A percentile compares a stretch with the other conserved stretches of the same genome.
Conservation (phyloP, 2,329 filamentous ascomycete genomes). For the Fusarium annulatum region DNA sequence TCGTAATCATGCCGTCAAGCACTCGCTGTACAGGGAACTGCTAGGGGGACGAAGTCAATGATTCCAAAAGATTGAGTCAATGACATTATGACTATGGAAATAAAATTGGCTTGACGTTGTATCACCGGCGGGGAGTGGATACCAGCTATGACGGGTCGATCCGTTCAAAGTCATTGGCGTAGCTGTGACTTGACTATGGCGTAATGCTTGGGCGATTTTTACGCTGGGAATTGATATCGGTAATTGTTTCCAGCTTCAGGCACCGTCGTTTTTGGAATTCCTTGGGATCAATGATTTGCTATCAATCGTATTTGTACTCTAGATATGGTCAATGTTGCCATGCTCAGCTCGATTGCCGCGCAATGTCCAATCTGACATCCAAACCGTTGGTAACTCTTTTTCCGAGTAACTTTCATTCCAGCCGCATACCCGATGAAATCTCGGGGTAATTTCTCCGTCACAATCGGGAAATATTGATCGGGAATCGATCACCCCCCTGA, state of each 20-base stretch:
- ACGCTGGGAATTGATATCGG: accelerated
- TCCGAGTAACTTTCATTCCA: neutral
- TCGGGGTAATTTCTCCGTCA: neutral
- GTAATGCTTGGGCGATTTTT: slow-evolving; percentile 9
- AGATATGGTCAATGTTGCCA: neutral
- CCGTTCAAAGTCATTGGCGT: neutral
- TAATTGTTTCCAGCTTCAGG: neutral
- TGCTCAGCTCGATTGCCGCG: neutral
- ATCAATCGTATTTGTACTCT: neutral
- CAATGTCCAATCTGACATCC: neutral
- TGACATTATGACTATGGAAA: slow-evolving; percentile 23
- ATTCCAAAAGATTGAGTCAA: slow-evolving; percentile 14
- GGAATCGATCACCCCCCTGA: neutral
- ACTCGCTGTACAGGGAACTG: neutral
- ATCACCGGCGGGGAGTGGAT: slow-evolving; percentile 12
- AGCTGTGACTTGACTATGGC: slow-evolving; percentile 25
- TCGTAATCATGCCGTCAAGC: slow-evolving; percentile 23
- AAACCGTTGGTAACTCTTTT: neutral
- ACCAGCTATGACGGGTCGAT: neutral
- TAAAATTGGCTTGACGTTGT: neutral
- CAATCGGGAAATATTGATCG: neutral
- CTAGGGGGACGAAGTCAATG: neutral
- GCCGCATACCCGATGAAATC: neutral
- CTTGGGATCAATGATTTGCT: neutral
- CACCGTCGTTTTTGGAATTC: neutral